phyloP scores from a whole-genome alignment of 2,329 filamentous ascomycete species.

The Colletotrichum shisoi region DNA sequence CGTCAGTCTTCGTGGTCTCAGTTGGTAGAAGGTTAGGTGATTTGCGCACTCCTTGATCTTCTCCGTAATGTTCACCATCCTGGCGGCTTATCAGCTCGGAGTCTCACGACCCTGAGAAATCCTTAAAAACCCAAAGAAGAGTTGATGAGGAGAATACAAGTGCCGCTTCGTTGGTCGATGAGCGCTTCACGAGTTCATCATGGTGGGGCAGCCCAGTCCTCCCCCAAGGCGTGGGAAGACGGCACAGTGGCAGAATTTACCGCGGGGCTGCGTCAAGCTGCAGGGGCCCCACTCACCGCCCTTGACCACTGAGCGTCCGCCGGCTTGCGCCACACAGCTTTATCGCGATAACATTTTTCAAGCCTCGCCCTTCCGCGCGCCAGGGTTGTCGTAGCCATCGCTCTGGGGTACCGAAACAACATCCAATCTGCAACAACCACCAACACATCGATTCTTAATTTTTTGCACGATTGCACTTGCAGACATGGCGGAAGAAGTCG shows the following conservation, averaged over 20 bases:
- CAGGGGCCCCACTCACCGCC: conserved; percentile 32
- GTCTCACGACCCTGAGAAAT: conserved; percentile 20
- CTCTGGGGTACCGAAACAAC: conserved; percentile 1
- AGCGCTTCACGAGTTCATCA: conserved; percentile 34
- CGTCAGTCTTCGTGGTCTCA: conserved; percentile 40
- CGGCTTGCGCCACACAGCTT: conserved; percentile 34
- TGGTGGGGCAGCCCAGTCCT: conserved; percentile 35
- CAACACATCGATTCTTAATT: neutral
- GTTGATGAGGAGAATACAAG: neutral
- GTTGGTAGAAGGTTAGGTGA: neutral
- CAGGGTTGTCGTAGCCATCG: conserved; percentile 12
- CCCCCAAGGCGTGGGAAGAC: conserved; percentile 29
- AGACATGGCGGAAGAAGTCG: conserved; percentile 36
- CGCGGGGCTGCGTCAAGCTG: conserved; percentile 35
- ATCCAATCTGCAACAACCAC: neutral
- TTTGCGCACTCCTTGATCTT: conserved; percentile 94
- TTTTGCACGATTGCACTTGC: neutral
- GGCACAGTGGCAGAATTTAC: conserved; percentile 35
- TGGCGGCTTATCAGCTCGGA: conserved; percentile 46
- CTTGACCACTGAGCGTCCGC: conserved; percentile 1
- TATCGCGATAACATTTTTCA: conserved; percentile 35
- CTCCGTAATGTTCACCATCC: conserved; percentile 99
- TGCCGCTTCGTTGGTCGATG: conserved; percentile 20
- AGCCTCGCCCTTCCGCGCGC: conserved; percentile 12
- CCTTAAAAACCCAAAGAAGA: conserved; percentile 11